Conservation (phyloP, 2,329 filamentous ascomycete species). For the Acephala macrosclerotiorum region DNA sequence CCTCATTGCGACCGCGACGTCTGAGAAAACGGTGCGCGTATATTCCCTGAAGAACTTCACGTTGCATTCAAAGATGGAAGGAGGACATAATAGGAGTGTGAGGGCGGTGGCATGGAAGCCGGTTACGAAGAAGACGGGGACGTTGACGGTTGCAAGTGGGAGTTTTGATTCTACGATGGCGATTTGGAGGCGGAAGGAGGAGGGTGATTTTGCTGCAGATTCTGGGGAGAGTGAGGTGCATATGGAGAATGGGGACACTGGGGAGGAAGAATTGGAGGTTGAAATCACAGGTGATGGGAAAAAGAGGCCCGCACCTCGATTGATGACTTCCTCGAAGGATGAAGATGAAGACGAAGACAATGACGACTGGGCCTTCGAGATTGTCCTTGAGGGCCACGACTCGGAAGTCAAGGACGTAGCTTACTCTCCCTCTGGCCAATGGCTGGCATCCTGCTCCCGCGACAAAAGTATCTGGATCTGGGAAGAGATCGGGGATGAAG, state of each 20-base stretch:
- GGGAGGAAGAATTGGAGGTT: constrained; percentile 49
- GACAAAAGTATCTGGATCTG: constrained; percentile 99
- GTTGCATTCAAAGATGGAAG: constrained; percentile 79
- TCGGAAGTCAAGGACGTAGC: constrained; percentile 86
- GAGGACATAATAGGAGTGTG: constrained; percentile 92
- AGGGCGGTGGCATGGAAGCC: constrained; percentile 90
- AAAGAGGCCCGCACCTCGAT: constrained; percentile 33
- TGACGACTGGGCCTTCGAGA: constrained; percentile 90
- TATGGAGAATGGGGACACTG: constrained; percentile 32
- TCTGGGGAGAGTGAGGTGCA: constrained; percentile 44
- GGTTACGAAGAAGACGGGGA: constrained; percentile 60
- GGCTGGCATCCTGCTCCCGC: constrained; percentile 87
- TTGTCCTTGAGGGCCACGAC: constrained; percentile 94
- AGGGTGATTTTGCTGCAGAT: constrained; percentile 22
- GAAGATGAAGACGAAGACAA: constrained; percentile 51
- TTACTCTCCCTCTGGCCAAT: constrained; percentile 76
- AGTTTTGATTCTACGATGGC: constrained; percentile 95
- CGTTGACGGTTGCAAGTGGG: constrained; percentile 85
- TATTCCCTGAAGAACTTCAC: constrained; percentile 86
- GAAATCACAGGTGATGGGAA: constrained; percentile 47
- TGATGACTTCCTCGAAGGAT: constrained; percentile 45
- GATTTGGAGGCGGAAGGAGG: constrained; percentile 72
- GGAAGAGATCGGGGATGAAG: constrained; percentile 84
- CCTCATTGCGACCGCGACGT: constrained; percentile 86
- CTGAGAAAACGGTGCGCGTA: constrained; percentile 85